Base-by-base conservation (phyloP, 805 yeast genomes). In the Candida hispaniensis region DNA sequence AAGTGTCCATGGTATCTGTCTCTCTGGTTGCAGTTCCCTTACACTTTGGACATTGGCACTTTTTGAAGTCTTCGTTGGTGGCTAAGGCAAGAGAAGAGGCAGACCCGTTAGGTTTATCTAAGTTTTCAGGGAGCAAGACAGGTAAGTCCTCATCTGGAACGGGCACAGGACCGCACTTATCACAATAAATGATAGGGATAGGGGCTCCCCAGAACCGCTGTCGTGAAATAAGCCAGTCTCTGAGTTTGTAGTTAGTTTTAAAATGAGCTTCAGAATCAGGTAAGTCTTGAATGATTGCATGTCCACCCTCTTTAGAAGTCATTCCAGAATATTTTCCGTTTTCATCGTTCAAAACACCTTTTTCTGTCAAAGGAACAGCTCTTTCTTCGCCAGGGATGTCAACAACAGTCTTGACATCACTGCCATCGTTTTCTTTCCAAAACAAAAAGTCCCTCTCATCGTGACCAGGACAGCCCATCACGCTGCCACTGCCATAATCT, bases 131-230 rank as follows among this genome's bases (percentile, higher is more conserved):
- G 20, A 91, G 67, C 21, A 63, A 27, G 0, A 91, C 94, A 0
- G 98, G 98, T 11, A 91, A 63, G 16, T 86, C 76, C 2, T 70
- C 60, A 24, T 80, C 93, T 0, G 96, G 96, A 12, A 91, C 97
- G 0, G 97, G 80, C 1, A 88, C 95, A 0, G 76, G 59, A 2
- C 98, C 98, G 64, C 98, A 91, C 2, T 55, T 44, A 5, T 66
- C 67, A 60, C 98, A 91, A 50, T 91, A 91, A 16, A 91, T 66
- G 12, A 91, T 83, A 4, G 98, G 98, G 38, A 91, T 91, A 2
- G 98, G 98, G 0, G 96, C 91, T 15, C 98, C 98, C 98, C 98
- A 91, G 56, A 79, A 88, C 41, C 98, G 62, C 56, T 91, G 98
- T 51, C 98, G 71, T 49, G 93, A 78, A 29, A 91, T 79, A 16